Evolutionary conservation across 768 basidiomycete genomes (phyloP).

Genomic region (Dentipellis sp.): DNA sequence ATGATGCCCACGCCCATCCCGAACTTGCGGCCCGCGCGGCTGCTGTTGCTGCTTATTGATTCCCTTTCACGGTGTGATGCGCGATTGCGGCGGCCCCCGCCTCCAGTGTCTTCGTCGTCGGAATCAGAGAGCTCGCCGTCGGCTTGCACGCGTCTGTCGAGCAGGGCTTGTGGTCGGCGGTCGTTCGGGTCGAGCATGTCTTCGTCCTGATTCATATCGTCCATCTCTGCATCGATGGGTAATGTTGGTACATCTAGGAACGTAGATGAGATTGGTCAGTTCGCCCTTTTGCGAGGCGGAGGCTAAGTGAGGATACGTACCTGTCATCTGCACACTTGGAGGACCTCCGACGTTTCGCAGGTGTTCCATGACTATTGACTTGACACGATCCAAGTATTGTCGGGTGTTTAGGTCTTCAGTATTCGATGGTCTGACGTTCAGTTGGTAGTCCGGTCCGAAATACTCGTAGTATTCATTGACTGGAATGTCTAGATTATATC

Average conservation of each 20-base stretch:
- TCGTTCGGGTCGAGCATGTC: constrained; percentile 72
- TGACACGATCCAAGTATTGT: constrained; percentile 89
- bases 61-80: constrained; percentile 30
- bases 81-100: constrained; percentile 67
- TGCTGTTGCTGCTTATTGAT: constrained; percentile 29
- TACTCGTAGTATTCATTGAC: constrained; percentile 99
- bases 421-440: constrained; percentile 92
- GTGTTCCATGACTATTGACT: constrained; percentile 86
- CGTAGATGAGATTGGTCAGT: constrained; percentile 64
- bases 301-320: constrained; percentile 31
- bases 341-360: constrained; percentile 79
- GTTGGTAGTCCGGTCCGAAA: constrained; percentile 94
- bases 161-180: constrained; percentile 63
- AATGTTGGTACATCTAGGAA: constrained; percentile 72
- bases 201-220: constrained; percentile 76
- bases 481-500: constrained; percentile 67
- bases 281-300: background rate
- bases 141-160: constrained; percentile 74
- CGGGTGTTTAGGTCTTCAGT: constrained; percentile 92
- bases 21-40: constrained; percentile 34
- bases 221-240: constrained; percentile 78
- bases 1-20: constrained; percentile 66
- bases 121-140: constrained; percentile 94
- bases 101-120: constrained; percentile 90
- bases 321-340: constrained; percentile 86